Evolutionary conservation across 768 basidiomycete species (phyloP), one percentile per base, ranked within the genome.

Genomic region (Galerina sulciceps): DNA sequence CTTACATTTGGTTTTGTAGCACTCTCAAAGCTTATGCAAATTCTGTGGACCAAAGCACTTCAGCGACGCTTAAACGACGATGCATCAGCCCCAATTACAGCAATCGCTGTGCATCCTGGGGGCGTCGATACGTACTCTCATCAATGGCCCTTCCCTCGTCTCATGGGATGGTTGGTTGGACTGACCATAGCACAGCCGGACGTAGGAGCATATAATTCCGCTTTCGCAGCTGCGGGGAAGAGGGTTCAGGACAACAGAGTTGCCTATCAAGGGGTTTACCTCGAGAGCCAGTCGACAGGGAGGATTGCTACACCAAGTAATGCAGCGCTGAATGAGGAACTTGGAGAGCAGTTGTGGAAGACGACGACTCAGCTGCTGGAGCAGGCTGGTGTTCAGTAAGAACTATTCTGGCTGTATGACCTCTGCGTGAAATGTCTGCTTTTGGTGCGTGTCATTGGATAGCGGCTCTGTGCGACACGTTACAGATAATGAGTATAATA

Each of bases 51-150:
- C 14, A 60, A 60, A 31, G 48, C 61, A 5, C 57, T 65, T 23
- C 64, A 68, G 37, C 44, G 51, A 31, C 60, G 57, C 31, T 38
- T 68, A 20, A 57, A 62, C 40, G 56, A 53, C 23, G 61, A 66
- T 23, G 2, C 49, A 2, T 51, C 53, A 13, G 57, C 64, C n/a
- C 66, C 63, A 9, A 67, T 69, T 11, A 66, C 65, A 2, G 64
- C 58, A 15, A 61, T 70, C 9, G 51, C 65, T 11, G 23, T 68
- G 11, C 67, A 72, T 53, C 72, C 71, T 14, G 72, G 72, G 22
- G 62, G 65, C 26, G 71, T 75, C 31, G 69, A 72, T 41, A 75
- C 72, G 11, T 69, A 70, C 46, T 65, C 65, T 5, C 66, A 69
- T n/a, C 60, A 61, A 34, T 66, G 60, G 64, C 45, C 52, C 4